Evolutionary conservation across 1,139 yeast genomes (phyloP).

Genomic region (Pichia sp.): DNA sequence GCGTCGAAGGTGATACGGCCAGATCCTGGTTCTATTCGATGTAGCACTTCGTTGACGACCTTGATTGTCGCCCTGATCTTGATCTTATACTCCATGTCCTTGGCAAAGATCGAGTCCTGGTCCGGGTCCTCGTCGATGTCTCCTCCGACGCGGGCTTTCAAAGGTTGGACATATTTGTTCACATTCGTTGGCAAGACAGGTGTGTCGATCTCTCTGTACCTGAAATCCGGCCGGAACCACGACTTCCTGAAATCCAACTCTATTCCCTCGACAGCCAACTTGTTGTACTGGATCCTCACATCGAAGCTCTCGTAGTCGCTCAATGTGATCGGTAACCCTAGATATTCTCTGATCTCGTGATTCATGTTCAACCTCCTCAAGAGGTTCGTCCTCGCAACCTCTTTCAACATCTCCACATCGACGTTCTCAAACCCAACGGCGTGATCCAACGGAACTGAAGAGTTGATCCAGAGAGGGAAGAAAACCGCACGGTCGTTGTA

Average conservation of each 20-base stretch:
- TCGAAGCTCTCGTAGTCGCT: slow-evolving; percentile 28
- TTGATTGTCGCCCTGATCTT: slow-evolving; percentile 28
- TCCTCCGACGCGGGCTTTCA: slow-evolving; percentile 23
- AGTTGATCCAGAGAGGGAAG: slow-evolving; percentile 29
- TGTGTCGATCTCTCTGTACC: slow-evolving; percentile 26
- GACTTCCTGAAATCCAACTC: slow-evolving; percentile 30
- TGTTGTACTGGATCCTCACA: slow-evolving; percentile 28
- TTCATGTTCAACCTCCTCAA: slow-evolving; percentile 30
- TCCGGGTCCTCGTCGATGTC: slow-evolving; percentile 24
- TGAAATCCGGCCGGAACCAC: slow-evolving; percentile 28
- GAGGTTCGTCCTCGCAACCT: slow-evolving; percentile 24
- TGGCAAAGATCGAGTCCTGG: slow-evolving; percentile 23
- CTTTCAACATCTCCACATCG: slow-evolving; percentile 27
- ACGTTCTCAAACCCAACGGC: slow-evolving; percentile 27
- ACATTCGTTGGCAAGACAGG: slow-evolving; percentile 28
- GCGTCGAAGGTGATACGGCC: slow-evolving; percentile 31
- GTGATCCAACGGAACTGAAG: slow-evolving; percentile 27
- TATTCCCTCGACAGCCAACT: slow-evolving; percentile 29
- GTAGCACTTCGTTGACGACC: slow-evolving; percentile 20
- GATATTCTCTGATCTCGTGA: slow-evolving; percentile 24
- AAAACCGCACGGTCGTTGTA: slow-evolving; percentile 28
- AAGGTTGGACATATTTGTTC: slow-evolving; percentile 30
- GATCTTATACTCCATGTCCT: slow-evolving; percentile 29
- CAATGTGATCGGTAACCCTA: slow-evolving; percentile 31
- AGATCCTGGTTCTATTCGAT: slow-evolving; percentile 25